Base-by-base conservation (phyloP, 495 filamentous ascomycete genomes). In the Hypoxylon fuscum region DNA sequence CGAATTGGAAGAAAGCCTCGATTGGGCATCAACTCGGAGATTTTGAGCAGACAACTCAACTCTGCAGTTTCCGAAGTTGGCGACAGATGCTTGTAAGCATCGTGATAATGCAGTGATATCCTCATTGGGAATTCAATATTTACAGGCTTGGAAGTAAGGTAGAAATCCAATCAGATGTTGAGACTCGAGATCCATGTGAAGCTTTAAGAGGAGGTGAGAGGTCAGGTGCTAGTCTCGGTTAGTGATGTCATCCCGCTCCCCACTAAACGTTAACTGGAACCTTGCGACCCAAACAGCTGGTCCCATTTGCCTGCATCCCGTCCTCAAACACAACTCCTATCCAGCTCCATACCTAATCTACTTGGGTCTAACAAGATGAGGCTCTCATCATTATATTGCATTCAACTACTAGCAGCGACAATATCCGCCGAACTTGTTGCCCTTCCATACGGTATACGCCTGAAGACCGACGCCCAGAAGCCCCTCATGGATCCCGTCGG, bases 401-500 rank as follows among this genome's bases (percentile, higher is more conserved):
- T 66, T 15, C 42, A 43, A 15, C 41, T 72, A 35, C 37, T 70
- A 27, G 35, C 45, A 25, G 49, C 46, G 35, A 64, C 50, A 32
- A 57, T 38, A 65, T 55, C 63, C 18, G 29, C 69, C 41, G 32
- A 68, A 29, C 54, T 55, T 18, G 43, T 59, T 15, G 15, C 51
- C n/a, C 18, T 70, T 1, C 63, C 59, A 0, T 66, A 51, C 56
- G 56, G 46, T 5, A 60, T 66, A 38, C 58, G 35, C 22, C 42
- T 46, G 18, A 56, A 61, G 15, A 17, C 34, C 27, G 42, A n/a
- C 25, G 9, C 23, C 27, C 78, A 81, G 55, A 37, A 66, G 31
- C 68, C 73, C 41, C 62, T 79, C 46, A 74, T 76, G 69, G 68
- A 73, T 35, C 67, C 73, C 23, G 49, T 61, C 38, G 72, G 70